These are phyloP conservation scores for Salix purpurea DNA, from an alignment of 345 rosid genomes.

Conservation along the genomic window DNA sequence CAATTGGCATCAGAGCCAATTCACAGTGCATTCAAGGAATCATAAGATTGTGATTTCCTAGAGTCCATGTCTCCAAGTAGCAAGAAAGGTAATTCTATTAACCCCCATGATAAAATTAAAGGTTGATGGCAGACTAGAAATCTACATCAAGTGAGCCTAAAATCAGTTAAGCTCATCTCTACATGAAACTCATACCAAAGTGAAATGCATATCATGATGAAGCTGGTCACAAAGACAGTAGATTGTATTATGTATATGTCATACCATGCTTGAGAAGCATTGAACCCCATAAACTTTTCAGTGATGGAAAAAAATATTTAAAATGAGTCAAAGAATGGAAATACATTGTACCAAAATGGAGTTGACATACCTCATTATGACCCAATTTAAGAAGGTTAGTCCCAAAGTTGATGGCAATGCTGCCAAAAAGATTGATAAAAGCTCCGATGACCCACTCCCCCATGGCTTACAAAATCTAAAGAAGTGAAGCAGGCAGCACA, in stretches of 20 bases:
- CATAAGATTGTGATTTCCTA: no score
- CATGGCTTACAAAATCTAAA: constrained; percentile 49
- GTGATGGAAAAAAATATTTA: background rate
- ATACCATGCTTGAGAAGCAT: background rate
- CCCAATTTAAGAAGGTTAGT: constrained; percentile 99
- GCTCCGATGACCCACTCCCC: constrained; percentile 99
- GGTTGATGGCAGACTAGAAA: background rate
- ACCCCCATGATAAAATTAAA: background rate
- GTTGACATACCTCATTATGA: constrained; percentile 65
- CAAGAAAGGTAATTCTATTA: background rate
- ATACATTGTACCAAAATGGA: background rate
- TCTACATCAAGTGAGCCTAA: background rate
- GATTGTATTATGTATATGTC: background rate
- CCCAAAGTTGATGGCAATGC: constrained; percentile 97
- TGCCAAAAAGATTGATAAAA: constrained; percentile 85
- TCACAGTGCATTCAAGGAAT: no score
- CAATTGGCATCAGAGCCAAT: no score
- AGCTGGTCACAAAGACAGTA: background rate
- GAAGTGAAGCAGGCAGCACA: constrained; percentile 29
- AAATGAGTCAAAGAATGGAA: background rate
- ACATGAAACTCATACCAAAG: no score
- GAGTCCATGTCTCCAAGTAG: background rate
- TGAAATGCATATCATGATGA: no score
- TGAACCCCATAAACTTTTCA: no score
- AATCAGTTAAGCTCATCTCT: background rate